Percentiles rank a stretch among this genome's conserved stretches.
phyloP scores from a whole-genome alignment of 1,139 yeast genomes.

The Diutina neorugosa region DNA sequence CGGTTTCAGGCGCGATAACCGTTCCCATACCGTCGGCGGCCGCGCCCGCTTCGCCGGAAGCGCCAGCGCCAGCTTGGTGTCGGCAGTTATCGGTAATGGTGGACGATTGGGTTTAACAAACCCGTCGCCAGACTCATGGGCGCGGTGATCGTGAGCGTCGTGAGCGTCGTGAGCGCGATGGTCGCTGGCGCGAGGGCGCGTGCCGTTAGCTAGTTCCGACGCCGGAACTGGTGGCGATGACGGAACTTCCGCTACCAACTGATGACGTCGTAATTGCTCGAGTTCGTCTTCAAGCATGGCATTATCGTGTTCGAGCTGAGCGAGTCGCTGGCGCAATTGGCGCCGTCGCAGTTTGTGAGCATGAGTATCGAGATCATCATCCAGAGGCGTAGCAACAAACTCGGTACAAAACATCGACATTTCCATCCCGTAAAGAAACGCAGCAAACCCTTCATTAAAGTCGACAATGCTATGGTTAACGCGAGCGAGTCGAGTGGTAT shows the following conservation, averaged over 20 bases:
- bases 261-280: not conserved
- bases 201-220: not conserved
- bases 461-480: conserved; percentile 40
- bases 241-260: not conserved
- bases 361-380: not conserved
- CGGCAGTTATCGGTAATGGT: not conserved
- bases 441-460: conserved; percentile 52
- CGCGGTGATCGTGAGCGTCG: too few relatives aligned
- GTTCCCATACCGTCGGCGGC: not conserved
- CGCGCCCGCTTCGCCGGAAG: not conserved
- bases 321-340: not conserved
- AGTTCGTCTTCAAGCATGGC: not conserved
- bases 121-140: too few relatives aligned
- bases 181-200: too few relatives aligned
- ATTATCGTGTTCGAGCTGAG: not conserved
- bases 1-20: not conserved
- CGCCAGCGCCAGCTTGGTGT: not conserved
- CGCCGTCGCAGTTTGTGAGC: not conserved
- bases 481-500: conserved; percentile 32
- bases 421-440: conserved; percentile 48
- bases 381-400: conserved; percentile 13
- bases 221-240: not conserved
- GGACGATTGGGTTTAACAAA: not conserved
- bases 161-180: too few relatives aligned
- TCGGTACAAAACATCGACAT: conserved; percentile 60